These are phyloP conservation scores for Microdochium nivale DNA, from an alignment of 2,329 filamentous ascomycete genomes.

Conservation along the genomic window DNA sequence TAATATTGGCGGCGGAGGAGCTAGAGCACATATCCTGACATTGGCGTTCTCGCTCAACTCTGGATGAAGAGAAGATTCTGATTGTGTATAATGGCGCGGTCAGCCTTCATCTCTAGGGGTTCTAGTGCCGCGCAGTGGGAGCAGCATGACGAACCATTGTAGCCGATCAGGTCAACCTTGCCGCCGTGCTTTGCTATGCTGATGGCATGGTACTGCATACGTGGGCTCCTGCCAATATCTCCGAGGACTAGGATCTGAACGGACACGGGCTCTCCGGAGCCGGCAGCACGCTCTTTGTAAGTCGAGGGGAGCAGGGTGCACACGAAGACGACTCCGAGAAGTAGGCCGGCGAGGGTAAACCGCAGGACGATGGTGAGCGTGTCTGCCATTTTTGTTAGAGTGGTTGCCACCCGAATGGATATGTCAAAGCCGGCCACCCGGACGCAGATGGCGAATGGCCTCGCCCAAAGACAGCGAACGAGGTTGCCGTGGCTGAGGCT, in stretches of 20 bases:
- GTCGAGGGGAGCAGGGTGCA: conserved; percentile 24
- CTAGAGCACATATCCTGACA: conserved; percentile 64
- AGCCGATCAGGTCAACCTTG: conserved; percentile 78
- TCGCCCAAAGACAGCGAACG: no score
- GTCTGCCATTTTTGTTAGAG: conserved; percentile 13
- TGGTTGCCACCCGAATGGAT: no score
- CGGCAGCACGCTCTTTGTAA: conserved; percentile 26
- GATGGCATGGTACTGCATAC: conserved; percentile 97
- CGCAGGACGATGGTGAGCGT: conserved; percentile 14
- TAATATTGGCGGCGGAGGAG: conserved; percentile 57
- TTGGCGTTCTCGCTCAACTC: conserved; percentile 60
- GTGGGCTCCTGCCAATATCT: conserved; percentile 89
- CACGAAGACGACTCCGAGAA: conserved; percentile 19
- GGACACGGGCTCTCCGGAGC: conserved; percentile 16
- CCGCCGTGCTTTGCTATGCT: conserved; percentile 80
- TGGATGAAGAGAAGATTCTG: conserved; percentile 74
- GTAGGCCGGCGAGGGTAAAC: conserved; percentile 13
- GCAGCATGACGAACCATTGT: conserved; percentile 51
- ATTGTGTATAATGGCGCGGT: conserved; percentile 3
- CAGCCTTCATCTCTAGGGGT: conserved; percentile 6
- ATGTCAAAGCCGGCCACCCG: no score
- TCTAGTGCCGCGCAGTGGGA: not conserved
- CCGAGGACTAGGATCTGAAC: conserved; percentile 87
- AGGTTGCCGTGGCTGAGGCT: no score
- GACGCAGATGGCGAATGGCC: no score